A percentile compares a stretch with the other conserved stretches of the same genome.
Conservation (phyloP, 139 green algal genomes). For the Chara braunii region DNA sequence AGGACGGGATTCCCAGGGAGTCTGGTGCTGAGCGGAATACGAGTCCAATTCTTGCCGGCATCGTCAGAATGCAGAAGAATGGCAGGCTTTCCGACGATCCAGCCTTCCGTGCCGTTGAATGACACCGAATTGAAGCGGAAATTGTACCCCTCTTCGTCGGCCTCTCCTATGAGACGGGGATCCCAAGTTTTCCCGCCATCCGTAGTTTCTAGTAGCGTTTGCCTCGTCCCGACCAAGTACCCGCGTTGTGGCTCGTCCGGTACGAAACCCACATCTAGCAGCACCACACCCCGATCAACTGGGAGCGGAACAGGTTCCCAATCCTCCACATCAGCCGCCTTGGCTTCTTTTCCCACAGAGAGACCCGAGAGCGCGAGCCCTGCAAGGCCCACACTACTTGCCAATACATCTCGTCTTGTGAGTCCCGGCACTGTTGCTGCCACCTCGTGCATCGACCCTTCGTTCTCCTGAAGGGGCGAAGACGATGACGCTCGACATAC, state of each 20-base stretch:
- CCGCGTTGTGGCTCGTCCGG: conserved; percentile 79
- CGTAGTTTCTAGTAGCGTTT: conserved; percentile 94
- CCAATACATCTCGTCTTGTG: not conserved
- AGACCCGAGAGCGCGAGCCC: too few species aligned
- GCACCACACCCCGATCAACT: conserved; percentile 79
- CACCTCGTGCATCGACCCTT: not conserved
- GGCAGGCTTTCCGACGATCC: conserved; percentile 97
- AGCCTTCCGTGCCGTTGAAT: conserved; percentile 93
- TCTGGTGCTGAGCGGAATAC: conserved; percentile 84
- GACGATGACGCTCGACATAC: not conserved
- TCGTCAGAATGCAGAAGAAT: conserved; percentile 96
- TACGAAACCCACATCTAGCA: conserved; percentile 93
- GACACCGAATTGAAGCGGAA: conserved; percentile 92
- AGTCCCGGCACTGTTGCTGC: not conserved
- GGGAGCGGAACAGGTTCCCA: conserved; percentile 70
- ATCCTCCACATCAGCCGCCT: conserved; percentile 16
- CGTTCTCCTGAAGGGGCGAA: not conserved
- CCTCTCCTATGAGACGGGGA: conserved; percentile 53
- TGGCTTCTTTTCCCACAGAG: too few species aligned
- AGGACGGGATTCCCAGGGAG: conserved; percentile 64
- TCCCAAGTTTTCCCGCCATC: conserved; percentile 92
- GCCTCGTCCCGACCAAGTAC: conserved; percentile 89
- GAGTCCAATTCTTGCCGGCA: conserved; percentile 87
- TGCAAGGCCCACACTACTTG: not conserved
- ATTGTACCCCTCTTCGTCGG: conserved; percentile 79